Evolutionary conservation across 495 filamentous ascomycete species (phyloP), one percentile per base, ranked within the genome.

Genomic region (Tuber brumale): DNA sequence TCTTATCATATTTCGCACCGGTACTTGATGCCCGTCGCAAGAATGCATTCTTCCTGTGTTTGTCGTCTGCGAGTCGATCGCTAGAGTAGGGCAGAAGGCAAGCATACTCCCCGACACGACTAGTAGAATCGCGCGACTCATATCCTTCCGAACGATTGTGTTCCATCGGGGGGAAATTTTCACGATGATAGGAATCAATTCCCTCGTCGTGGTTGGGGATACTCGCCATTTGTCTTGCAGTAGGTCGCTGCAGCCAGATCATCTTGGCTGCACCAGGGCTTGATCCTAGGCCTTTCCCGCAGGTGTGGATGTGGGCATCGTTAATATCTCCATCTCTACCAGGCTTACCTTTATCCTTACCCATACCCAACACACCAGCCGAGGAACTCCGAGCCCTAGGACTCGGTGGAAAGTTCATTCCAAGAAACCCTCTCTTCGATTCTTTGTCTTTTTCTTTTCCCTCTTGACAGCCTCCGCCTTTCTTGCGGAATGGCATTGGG

Each of bases 331-430:
- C 57, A 14, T 18, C 57, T 18, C 16, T 35, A 35, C 18, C 57
- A 7, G 12, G 16, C 2, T 35, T 66, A 66, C 14, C 21, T 45
- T 75, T 57, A 5, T 39, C 39, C 8, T 70, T 79, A 44, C 72
- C 70, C 27, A 23, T 14, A 16, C 43, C 41, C 10, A 80, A 19
- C 10, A 73, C 78, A 2, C 78, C 77, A 2, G 78, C 71, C 1
- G 78, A 80, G 43, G 76, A 79, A 23, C 78, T 80, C 4, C 78
- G 77, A 27, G 77, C 76, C 35, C 75, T 80, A 8, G 78, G 78
- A 1, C 73, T 77, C 1, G 78, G 78, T 0, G 78, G 78, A 43
- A 80, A 80, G 19, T 35, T 41, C 16, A 80, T 23, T 7, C 78
- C 77, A 21, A 80, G 73, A 27, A 80, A 80, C 31, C 61, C 75